Evolutionary conservation across 495 filamentous ascomycete species (phyloP).

Genomic region (Xylaria curta): DNA sequence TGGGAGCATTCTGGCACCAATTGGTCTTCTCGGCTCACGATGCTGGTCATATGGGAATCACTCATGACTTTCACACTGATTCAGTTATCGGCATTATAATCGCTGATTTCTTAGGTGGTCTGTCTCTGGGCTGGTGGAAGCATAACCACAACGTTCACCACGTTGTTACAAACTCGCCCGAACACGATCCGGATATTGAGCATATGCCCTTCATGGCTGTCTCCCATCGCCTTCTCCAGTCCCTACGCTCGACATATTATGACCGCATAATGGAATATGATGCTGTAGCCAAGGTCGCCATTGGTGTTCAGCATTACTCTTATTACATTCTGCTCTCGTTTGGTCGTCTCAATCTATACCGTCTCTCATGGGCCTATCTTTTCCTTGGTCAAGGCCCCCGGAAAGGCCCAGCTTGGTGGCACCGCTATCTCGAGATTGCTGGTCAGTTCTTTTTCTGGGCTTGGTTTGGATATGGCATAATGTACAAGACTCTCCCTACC

Average conservation of each 20-base stretch:
- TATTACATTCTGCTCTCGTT: constrained; percentile 89
- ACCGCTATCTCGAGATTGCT: constrained; percentile 80
- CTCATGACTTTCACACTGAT: constrained; percentile 83
- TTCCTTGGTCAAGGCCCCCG: constrained; percentile 75
- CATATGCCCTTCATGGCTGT: constrained; percentile 96
- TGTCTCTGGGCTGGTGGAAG: constrained; percentile 98
- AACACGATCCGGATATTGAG: constrained; percentile 97
- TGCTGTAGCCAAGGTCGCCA: constrained; percentile 69
- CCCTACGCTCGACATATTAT: constrained; percentile 86
- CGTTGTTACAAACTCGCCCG: constrained; percentile 93
- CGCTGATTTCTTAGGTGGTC: constrained; percentile 86
- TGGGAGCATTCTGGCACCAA: constrained; percentile 94
- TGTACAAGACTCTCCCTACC: constrained; percentile 79
- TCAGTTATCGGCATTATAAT: constrained; percentile 87
- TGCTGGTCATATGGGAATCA: constrained; percentile 97
- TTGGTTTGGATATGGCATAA: constrained; percentile 88
- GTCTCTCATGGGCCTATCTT: constrained; percentile 82
- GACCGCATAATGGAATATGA: constrained; percentile 87
- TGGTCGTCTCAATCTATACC: constrained; percentile 92
- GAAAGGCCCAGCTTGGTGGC: constrained; percentile 87
- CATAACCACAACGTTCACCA: constrained; percentile 97
- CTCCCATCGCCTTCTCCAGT: constrained; percentile 81
- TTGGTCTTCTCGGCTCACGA: constrained; percentile 95
- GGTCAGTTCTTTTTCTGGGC: constrained; percentile 91
- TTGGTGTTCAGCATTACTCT: constrained; percentile 79